Evolutionary conservation across 75 land plant genomes (phyloP), one percentile per base, ranked within the genome.

Genomic region (Larix kaempferi): DNA sequence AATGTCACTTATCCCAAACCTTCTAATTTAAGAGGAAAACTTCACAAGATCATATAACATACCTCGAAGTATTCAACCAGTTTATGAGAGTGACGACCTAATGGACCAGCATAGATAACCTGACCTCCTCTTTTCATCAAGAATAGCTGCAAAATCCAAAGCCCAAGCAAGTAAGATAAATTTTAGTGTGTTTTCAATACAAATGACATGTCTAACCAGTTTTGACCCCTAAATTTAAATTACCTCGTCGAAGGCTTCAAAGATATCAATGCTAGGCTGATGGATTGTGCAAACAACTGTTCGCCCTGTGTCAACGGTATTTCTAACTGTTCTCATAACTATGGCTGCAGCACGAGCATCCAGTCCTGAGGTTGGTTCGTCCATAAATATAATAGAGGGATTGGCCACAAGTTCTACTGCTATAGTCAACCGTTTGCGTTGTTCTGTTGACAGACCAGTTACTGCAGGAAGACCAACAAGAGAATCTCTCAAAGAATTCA

Each of bases 261-360:
- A 89, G 22, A 89, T 89, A 65, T 89, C 91, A 37, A 89, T 88
- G 80, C 91, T 89, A 27, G 91, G 91, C 56, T 89, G 91, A 74
- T 89, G 91, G 54, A 89, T 89, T 35, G 91, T 89, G 83, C 91
- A 89, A 33, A 89, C 90, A 26, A 89, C 91, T 14, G 91, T 89
- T 29, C 91, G 78, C 12, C 91, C 91, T 1, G 91, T 89, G 61
- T 89, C 80, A 15, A 89, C 91, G 21, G 91, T 89, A 56, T 89
- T 89, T 37, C 91, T 78, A 67, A 89, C 91, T 5, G 91, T 85
- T 54, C 91, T 74, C 91, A 89, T 89, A 29, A 89, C 91, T 52
- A 89, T 89, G 56, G 91, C 91, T 49, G 91, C 91, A 15, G 91
- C 91, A 57, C 91, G 84, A 15, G 91, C 91, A 77, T 89, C 91